These are phyloP conservation scores for Ophiostoma sp. DNA, from an alignment of 2,329 filamentous ascomycete species.

Conservation along the genomic window DNA sequence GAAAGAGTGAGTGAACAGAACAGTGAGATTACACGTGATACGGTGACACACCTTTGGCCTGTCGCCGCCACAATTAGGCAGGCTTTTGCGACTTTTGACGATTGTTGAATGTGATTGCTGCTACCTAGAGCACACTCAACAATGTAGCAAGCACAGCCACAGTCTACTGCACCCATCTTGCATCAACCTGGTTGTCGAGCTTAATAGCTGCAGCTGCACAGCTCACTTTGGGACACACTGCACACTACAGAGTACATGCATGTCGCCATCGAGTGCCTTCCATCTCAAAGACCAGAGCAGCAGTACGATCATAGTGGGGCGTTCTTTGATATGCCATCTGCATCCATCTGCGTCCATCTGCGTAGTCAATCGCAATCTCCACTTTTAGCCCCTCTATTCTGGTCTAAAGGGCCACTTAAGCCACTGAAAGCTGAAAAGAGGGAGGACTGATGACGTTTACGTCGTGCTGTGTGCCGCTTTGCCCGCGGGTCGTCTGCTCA, in stretches of 20 bases:
- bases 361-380: neutral
- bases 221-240: neutral
- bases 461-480: neutral
- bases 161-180: no score
- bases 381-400: neutral
- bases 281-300: neutral
- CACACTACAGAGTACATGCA: neutral
- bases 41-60: neutral
- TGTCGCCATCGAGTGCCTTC: neutral
- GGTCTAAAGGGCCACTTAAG: neutral
- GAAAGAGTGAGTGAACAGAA: neutral
- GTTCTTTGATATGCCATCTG: constrained; percentile 3
- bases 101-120: neutral
- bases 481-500: constrained; percentile 8
- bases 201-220: neutral
- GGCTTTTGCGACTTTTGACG: neutral
- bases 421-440: constrained; percentile 9
- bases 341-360: neutral
- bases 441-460: constrained; percentile 14
- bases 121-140: neutral
- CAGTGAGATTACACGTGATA: neutral
- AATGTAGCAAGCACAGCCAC: neutral
- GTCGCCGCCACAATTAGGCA: neutral
- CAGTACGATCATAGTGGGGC: constrained; percentile 1
- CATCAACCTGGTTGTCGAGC: no score